Evolutionary conservation across 2,329 filamentous ascomycete genomes (phyloP), one percentile per base, ranked within the genome.

Genomic region (Akanthomyces dipterigenus): DNA sequence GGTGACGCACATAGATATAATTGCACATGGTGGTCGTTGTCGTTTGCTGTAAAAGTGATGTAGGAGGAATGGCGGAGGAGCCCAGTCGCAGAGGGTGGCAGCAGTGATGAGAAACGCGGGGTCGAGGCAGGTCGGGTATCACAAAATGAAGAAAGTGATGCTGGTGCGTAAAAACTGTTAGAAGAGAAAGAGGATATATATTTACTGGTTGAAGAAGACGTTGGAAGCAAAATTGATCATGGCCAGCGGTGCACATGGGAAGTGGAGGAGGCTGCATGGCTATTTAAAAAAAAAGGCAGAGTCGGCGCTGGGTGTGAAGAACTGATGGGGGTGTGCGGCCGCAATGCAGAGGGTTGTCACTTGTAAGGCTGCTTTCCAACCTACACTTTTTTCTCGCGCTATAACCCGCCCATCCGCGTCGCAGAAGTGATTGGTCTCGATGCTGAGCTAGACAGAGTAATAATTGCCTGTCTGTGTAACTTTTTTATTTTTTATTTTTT

Each of bases 1-100:
- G 18, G 14, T n/a, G 22, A 42, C 75, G 63, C 70, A 78, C 76
- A 66, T 80, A 79, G 60, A 80, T 81, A 68, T 79, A 81, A 70
- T 81, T 79, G 72, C 78, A 81, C 79, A 81, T 81, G 64, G 62
- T 75, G 65, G 55, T 62, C 53, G 11, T 34, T 59, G 46, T 12
- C 7, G 26, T 60, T 16, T 53, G 56, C n/a, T 60, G 46, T 38
- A 18, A 20, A 36, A 40, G 18, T 34, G 36, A 38, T 58, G 55
- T 46, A 46, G 31, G 43, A 49, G 20, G 45, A 24, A 58, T 3
- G 24, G 38, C 26, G n/a, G 28, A 20, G 11, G 14, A 18, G 42
- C 14, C 22, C 43, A 20, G 28, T 22, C 4, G 55, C 49, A 16
- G 20, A n/a, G 8, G 22, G 31, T 16, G 45, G 18, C 9, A 26